Evolutionary conservation across 495 filamentous ascomycete genomes (phyloP).

Genomic region (Talaromyces trachyspermus): DNA sequence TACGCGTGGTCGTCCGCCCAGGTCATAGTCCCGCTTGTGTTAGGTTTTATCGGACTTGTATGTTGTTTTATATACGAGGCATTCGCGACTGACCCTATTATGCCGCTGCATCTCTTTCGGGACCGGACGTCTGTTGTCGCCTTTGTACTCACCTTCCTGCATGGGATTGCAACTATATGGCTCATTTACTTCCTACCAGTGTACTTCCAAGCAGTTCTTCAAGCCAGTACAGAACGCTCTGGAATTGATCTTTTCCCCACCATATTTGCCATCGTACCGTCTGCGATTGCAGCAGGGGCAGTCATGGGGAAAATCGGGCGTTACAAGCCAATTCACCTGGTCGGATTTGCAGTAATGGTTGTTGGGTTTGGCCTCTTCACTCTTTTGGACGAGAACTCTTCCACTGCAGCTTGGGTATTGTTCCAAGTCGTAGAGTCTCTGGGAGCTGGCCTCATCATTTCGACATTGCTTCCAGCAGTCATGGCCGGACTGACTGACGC

Average conservation of each 20-base stretch:
- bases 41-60: conserved; percentile 33
- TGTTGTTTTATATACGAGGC: conserved; percentile 26
- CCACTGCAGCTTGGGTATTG: conserved; percentile 18
- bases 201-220: conserved; percentile 39
- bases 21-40: conserved; percentile 40
- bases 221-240: conserved; percentile 19
- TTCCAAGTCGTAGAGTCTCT: conserved; percentile 23
- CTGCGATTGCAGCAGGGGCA: conserved; percentile 20
- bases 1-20: conserved; percentile 38
- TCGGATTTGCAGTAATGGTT: conserved; percentile 29
- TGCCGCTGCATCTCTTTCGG: conserved; percentile 29
- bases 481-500: conserved; percentile 27
- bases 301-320: conserved; percentile 33
- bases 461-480: conserved; percentile 28
- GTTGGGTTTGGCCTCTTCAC: conserved; percentile 37
- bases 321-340: conserved; percentile 37
- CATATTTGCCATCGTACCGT: conserved; percentile 22
- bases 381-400: conserved; percentile 20
- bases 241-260: conserved; percentile 34
- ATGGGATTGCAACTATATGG: conserved; percentile 4
- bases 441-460: conserved; percentile 25
- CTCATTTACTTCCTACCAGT: conserved; percentile 33
- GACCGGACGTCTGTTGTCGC: conserved; percentile 16
- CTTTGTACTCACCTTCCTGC: conserved; percentile 20
- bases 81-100: conserved; percentile 27